phyloP scores from a whole-genome alignment of 2,329 filamentous ascomycete species.

The Chalaropsis ovoidea region DNA sequence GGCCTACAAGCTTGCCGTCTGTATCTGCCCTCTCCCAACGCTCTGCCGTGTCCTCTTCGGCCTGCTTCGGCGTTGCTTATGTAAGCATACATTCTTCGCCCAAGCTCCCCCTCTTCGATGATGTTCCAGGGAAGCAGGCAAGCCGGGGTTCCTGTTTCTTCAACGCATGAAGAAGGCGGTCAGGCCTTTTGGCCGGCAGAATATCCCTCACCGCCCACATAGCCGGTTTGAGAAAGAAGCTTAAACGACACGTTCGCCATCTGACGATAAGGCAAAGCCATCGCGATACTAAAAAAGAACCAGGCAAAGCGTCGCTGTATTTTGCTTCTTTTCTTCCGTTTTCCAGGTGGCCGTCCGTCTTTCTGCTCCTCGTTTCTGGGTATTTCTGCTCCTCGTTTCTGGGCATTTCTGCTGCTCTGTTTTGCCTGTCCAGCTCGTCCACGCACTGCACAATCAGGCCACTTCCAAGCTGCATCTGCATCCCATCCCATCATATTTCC shows the following conservation, averaged over 20 bases:
- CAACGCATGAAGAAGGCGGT: constrained; percentile 5
- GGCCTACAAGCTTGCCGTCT: too few relatives aligned
- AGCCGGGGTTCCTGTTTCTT: not conserved
- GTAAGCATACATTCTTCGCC: not conserved
- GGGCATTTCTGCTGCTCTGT: not conserved
- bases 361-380: not conserved
- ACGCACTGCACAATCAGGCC: not conserved
- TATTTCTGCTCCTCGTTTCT: not conserved
- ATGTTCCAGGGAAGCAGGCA: not conserved
- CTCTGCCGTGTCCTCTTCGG: too few relatives aligned
- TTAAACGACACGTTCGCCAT: constrained; percentile 25
- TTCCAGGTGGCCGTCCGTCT: not conserved
- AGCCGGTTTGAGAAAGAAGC: constrained; percentile 7
- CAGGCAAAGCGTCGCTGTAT: not conserved
- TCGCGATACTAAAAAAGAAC: not conserved
- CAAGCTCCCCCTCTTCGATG: not conserved
- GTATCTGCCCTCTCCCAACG: too few relatives aligned
- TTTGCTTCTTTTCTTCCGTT: not conserved
- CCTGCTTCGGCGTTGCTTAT: not conserved
- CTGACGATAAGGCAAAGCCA: constrained; percentile 3
- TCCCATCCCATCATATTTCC: not conserved
- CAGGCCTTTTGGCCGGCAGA: not conserved
- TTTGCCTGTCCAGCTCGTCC: not conserved
- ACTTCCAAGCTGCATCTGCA: not conserved
- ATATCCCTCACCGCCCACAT: not conserved